These are phyloP conservation scores for Ustilago bromivora DNA, from an alignment of 1,284 basidiomycete species.

Conservation along the genomic window DNA sequence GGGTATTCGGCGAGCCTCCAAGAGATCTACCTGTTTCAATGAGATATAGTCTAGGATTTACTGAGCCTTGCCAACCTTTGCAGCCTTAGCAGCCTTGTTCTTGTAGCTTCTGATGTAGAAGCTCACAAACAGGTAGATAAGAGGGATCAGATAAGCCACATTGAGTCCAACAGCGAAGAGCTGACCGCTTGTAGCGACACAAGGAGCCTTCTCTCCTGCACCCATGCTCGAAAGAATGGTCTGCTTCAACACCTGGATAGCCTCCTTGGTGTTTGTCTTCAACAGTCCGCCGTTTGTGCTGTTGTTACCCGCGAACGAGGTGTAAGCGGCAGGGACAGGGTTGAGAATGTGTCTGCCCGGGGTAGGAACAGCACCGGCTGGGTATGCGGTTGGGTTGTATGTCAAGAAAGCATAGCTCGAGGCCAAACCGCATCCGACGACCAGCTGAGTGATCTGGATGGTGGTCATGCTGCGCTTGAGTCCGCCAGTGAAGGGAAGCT, in stretches of 20 bases:
- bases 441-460: conserved; percentile 63
- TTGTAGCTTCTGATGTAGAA: conserved; percentile 60
- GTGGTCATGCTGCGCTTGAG: conserved; percentile 66
- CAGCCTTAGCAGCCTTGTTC: conserved; percentile 31
- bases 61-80: conserved; percentile 40
- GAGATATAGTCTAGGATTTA: conserved; percentile 2
- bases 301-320: conserved; percentile 23
- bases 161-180: conserved; percentile 51
- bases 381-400: conserved; percentile 48
- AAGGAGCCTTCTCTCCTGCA: conserved; percentile 20
- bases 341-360: conserved; percentile 41
- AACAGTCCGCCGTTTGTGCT: conserved; percentile 6
- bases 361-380: conserved; percentile 36
- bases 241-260: conserved; percentile 28
- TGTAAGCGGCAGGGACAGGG: conserved; percentile 21
- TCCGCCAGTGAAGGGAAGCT: conserved; percentile 65
- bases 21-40: neutral
- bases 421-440: conserved; percentile 53
- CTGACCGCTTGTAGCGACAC: conserved; percentile 42
- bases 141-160: conserved; percentile 52
- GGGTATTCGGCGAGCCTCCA: neutral
- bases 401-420: conserved; percentile 40
- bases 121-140: conserved; percentile 61
- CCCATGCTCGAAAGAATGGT: conserved; percentile 23
- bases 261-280: conserved; percentile 23